These are phyloP conservation scores for Colletotrichum nymphaeae DNA, from an alignment of 2,329 filamentous ascomycete genomes.

Conservation along the genomic window DNA sequence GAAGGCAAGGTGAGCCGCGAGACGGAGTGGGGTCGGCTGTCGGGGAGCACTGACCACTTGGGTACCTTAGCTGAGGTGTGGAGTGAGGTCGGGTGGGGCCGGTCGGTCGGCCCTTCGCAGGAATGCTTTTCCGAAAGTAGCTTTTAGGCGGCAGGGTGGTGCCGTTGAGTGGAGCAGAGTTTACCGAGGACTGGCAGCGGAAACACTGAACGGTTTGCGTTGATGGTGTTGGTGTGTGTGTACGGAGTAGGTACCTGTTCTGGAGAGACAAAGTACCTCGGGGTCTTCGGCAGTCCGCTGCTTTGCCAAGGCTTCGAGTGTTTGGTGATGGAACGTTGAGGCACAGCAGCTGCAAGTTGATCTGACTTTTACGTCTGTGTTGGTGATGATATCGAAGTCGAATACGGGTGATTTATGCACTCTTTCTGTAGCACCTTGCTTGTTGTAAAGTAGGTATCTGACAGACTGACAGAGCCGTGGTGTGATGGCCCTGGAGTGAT, in stretches of 20 bases:
- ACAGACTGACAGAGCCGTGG: not conserved
- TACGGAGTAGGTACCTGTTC: not conserved
- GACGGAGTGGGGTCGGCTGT: slow-evolving; percentile 21
- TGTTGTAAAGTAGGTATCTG: not conserved
- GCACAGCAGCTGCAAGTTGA: not conserved
- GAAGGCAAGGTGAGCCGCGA: slow-evolving; percentile 13
- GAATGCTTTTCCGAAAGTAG: not conserved
- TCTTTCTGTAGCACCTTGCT: not conserved
- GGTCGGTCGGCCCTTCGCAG: not conserved
- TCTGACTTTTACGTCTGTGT: not conserved
- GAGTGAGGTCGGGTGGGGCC: not conserved
- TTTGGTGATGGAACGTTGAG: not conserved
- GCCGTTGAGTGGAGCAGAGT: not conserved
- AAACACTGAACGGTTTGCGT: not conserved
- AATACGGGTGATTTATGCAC: not conserved
- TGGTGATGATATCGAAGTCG: not conserved
- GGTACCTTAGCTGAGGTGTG: not conserved
- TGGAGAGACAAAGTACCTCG: not conserved
- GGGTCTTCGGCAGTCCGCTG: slow-evolving; percentile 5
- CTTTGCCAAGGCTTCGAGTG: slow-evolving; percentile 1
- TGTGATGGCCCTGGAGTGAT: not conserved
- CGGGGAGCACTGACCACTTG: slow-evolving; percentile 19
- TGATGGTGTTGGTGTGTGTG: not conserved
- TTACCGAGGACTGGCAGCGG: not conserved
- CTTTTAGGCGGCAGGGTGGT: not conserved